Evolutionary conservation across 352 stramenopile species (phyloP).

Genomic region (Globisporangium megalacanthum): DNA sequence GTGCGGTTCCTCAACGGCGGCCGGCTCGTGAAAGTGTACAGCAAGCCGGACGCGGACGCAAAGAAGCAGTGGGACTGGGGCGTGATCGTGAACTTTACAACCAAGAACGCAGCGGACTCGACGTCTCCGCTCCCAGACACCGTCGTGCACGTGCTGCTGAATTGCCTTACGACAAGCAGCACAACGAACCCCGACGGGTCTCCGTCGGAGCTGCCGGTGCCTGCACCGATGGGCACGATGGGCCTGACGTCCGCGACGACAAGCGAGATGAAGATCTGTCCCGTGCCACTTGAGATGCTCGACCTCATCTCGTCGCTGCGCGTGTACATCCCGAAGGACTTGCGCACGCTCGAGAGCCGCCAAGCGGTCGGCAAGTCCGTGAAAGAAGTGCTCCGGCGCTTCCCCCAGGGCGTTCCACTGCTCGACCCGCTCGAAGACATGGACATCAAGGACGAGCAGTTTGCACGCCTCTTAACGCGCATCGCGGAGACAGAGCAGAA

Average conservation of each 20-base stretch:
- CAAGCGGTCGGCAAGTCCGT: slow-evolving; percentile 75
- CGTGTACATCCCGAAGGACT: slow-evolving; percentile 83
- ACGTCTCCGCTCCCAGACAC: slow-evolving; percentile 58
- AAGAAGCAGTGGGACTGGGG: slow-evolving; percentile 76
- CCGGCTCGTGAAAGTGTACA: slow-evolving; percentile 86
- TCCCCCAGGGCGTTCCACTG: slow-evolving; percentile 83
- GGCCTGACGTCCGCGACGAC: slow-evolving; percentile 39
- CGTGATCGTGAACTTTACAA: slow-evolving; percentile 84
- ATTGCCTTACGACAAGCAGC: slow-evolving; percentile 38
- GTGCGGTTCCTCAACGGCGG: slow-evolving; percentile 94
- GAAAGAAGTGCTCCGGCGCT: slow-evolving; percentile 69
- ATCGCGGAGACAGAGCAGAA: slow-evolving; percentile 69
- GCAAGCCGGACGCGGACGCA: slow-evolving; percentile 39
- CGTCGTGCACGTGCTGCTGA: slow-evolving; percentile 76
- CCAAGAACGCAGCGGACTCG: slow-evolving; percentile 65
- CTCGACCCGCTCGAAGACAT: slow-evolving; percentile 94
- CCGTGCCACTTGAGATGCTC: slow-evolving; percentile 72
- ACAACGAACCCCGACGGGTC: slow-evolving; percentile 22
- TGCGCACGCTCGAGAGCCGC: slow-evolving; percentile 66
- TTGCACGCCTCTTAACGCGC: slow-evolving; percentile 87
- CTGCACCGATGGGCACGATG: slow-evolving; percentile 54
- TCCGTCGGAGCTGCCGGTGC: slow-evolving; percentile 34
- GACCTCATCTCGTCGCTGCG: slow-evolving; percentile 74
- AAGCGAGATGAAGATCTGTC: slow-evolving; percentile 83
- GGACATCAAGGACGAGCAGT: slow-evolving; percentile 89